A percentile compares a stretch with the other conserved stretches of the same genome.
Conservation (phyloP, 2,329 filamentous ascomycete species). For the Fusarium protoensiforme region DNA sequence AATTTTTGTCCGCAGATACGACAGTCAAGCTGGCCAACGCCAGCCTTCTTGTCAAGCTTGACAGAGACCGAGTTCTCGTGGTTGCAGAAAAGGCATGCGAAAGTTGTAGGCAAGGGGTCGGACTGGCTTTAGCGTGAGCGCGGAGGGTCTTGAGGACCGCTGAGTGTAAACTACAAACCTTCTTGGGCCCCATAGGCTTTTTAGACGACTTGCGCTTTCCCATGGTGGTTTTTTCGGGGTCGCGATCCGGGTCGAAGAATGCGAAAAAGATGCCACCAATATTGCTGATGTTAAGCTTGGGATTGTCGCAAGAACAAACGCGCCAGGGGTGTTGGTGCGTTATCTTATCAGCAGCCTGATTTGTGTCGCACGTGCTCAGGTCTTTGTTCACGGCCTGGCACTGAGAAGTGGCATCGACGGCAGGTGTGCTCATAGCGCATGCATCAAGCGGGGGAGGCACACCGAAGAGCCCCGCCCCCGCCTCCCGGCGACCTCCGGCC, state of each 20-base stretch:
- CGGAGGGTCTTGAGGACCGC: not conserved
- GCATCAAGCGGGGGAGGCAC: constrained; percentile 36
- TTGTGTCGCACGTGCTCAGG: constrained; percentile 39
- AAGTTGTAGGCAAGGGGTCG: constrained; percentile 82
- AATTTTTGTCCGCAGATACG: constrained; percentile 95
- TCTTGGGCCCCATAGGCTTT: constrained; percentile 85
- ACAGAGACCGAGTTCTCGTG: constrained; percentile 93
- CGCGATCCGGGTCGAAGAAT: constrained; percentile 19
- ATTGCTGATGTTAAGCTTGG: constrained; percentile 41
- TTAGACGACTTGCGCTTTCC: constrained; percentile 95
- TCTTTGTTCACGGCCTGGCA: constrained; percentile 4
- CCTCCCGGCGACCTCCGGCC: constrained; percentile 42
- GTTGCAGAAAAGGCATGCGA: constrained; percentile 98
- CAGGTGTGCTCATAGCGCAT: constrained; percentile 27
- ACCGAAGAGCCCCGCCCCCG: constrained; percentile 34
- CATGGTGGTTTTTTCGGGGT: constrained; percentile 58
- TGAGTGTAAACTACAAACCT: constrained; percentile 62
- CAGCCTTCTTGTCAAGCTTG: constrained; percentile 93
- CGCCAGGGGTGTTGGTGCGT: constrained; percentile 25
- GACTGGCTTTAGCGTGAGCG: constrained; percentile 55
- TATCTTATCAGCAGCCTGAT: constrained; percentile 40
- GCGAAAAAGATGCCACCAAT: constrained; percentile 33
- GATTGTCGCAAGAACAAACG: constrained; percentile 24
- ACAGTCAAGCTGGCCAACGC: constrained; percentile 86
- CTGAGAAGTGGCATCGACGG: constrained; percentile 1